Conservation (phyloP, 805 yeast species). For the Yamadazyma endophytica region DNA sequence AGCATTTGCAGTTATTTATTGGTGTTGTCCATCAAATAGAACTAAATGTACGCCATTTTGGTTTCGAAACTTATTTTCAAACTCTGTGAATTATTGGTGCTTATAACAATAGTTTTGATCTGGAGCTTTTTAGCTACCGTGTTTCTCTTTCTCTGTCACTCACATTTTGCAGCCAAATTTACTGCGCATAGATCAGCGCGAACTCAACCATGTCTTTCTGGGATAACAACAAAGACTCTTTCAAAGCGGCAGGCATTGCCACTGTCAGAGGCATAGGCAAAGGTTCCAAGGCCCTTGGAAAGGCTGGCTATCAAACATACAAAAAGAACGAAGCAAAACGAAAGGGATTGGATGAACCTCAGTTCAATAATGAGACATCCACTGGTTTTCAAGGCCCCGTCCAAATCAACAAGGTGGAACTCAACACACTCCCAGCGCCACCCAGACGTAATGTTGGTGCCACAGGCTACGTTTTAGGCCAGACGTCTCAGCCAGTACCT, state of each 20-base stretch:
- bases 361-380: slow-evolving; percentile 12
- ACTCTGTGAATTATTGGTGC: neutral
- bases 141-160: neutral
- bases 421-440: slow-evolving; percentile 17
- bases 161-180: neutral
- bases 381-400: slow-evolving; percentile 7
- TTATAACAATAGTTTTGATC: neutral
- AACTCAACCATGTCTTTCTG: slow-evolving; percentile 21
- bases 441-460: slow-evolving; percentile 37
- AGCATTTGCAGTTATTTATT: slow-evolving; percentile 69
- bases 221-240: slow-evolving; percentile 46
- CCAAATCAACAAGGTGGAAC: slow-evolving; percentile 15
- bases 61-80: too few species aligned
- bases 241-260: slow-evolving; percentile 47
- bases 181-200: neutral
- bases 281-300: slow-evolving; percentile 45
- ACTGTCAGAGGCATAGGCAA: slow-evolving; percentile 48
- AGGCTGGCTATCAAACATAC: slow-evolving; percentile 50
- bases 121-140: neutral
- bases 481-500: slow-evolving; percentile 5
- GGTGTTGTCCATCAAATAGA: slow-evolving; percentile 33
- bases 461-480: slow-evolving; percentile 5
- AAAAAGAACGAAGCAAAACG: slow-evolving; percentile 34
- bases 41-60: too few species aligned
- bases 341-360: slow-evolving; percentile 17